Base-by-base conservation (phyloP, 2,329 filamentous ascomycete genomes). In the Fusarium chlamydosporum region DNA sequence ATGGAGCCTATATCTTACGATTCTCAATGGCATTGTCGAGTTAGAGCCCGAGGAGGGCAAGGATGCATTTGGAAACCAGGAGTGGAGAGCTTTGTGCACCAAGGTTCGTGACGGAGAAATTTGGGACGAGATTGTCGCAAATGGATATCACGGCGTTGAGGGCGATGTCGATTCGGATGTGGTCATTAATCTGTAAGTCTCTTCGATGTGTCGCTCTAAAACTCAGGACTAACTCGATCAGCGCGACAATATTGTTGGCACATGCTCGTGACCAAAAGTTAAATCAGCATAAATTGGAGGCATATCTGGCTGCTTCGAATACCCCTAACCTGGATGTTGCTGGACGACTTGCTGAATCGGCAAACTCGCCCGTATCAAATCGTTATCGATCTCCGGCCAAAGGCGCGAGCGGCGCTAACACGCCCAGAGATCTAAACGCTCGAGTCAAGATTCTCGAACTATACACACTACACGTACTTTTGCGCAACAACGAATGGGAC, bases 1-100 rank as follows among this genome's bases (percentile, higher is more conserved):
- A 68, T 99, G 96, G 96, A 97, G 94, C 79, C 86, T 99, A 74
- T 99, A 98, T 78, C 86, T 98, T 70, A 97, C 94, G 18, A 91
- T 97, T 51, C 84, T 98, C 67, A 97, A 97, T 81, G 92, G 93
- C 38, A 91, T 97, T 68, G 84, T 97, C 35, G 95, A 98, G 75
- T 84, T 98, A 76, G 93, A 94, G 57, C 85, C 92, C 3, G 93
- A 97, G 71, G 94, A 97, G 79, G 96, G 95, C 50, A 97, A 96
- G 82, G 88, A 91, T 52, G 87, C 91, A 13, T 97, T 98, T 81
- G 96, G 96, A 5, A 89, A 89, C 53, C 89, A 92, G 75, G 90
- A 93, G 77, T 99, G 94, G 92, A 91, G 93, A 77, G 83, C 87
- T 13, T 83, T 98, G 69, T 93, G 93, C 65, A 85, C 87, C 65